A percentile compares a stretch with the other conserved stretches of the same genome.
Evolutionary conservation across 2,329 filamentous ascomycete species (phyloP).

Genomic region (Fusarium brevicatenulatum): DNA sequence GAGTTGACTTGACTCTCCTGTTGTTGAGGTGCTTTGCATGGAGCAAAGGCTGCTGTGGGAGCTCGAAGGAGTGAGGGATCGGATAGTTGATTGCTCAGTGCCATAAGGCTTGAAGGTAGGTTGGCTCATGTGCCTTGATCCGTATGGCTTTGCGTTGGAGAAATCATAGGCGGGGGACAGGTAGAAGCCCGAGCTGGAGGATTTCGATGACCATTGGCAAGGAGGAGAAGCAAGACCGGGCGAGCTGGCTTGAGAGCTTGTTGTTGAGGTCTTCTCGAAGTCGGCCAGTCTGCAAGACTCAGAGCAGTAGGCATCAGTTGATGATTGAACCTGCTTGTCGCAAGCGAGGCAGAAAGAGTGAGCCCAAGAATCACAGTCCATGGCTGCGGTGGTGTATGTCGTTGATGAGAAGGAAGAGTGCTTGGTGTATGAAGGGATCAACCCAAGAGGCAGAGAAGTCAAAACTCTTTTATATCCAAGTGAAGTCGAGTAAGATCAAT

Average conservation of each 20-base stretch:
- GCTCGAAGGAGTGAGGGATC: conserved; percentile 74
- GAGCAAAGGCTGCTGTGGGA: conserved; percentile 88
- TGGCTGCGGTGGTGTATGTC: conserved; percentile 48
- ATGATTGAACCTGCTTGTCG: conserved; percentile 80
- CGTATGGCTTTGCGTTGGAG: conserved; percentile 68
- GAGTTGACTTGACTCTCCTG: conserved; percentile 65
- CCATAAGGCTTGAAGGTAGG: conserved; percentile 41
- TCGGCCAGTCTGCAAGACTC: conserved; percentile 90
- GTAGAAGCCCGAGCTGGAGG: conserved; percentile 64
- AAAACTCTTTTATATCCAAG: conserved; percentile 20
- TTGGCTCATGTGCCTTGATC: conserved; percentile 56
- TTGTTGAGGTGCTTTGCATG: conserved; percentile 70
- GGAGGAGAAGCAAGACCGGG: conserved; percentile 62
- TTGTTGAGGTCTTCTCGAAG: conserved; percentile 75
- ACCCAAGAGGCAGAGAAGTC: conserved; percentile 21
- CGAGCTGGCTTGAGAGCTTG: conserved; percentile 68
- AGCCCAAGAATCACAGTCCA: conserved; percentile 76
- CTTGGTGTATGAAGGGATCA: conserved; percentile 12
- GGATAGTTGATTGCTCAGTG: conserved; percentile 42
- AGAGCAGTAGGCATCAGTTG: conserved; percentile 87
- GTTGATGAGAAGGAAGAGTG: conserved; percentile 9
- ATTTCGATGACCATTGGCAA: conserved; percentile 60
- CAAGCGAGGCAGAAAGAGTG: conserved; percentile 94
- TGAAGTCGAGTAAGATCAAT: conserved; percentile 27
- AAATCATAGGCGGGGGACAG: conserved; percentile 83